Evolutionary conservation across 768 basidiomycete species (phyloP), one percentile per base, ranked within the genome.

Genomic region (Termitomyces sp.): DNA sequence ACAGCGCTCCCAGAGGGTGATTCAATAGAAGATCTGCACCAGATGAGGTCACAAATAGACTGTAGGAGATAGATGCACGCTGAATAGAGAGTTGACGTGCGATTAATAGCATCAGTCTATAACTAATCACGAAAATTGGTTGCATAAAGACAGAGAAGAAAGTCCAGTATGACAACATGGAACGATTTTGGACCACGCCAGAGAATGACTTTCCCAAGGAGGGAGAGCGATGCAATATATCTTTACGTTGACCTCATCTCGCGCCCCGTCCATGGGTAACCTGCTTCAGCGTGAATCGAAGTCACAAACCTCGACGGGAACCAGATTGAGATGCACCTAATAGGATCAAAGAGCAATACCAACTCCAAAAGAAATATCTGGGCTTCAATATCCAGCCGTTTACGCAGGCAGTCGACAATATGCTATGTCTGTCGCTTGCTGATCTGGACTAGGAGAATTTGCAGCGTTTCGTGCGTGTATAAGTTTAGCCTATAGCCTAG

Each of bases 191-290:
- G 21, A 55, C 30, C 12, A 50, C 14, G 22, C 38, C 2, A 57
- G 22, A 19, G 59, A 57, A 42, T 57, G 53, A 22, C 53, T 54
- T 38, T 60, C 53, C 53, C 53, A 60, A 19, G 41, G 12, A 37
- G 59, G 44, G 15, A 57, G 53, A 14, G 53, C 24, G 4, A 24
- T 12, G 15, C 15, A 6, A 30, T 57, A 57, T 14, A 45, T 48
- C 52, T 45, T 54, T 10, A 60, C 42, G 26, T 12, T 44, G 9
- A 34, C 5, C 48, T 55, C 58, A 26, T 26, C 19, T n/a, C 9
- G 41, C 2, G 19, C 41, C 8, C 10, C 46, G 5, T 17, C 9
- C 11, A 21, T 45, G 41, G 51, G 52, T 30, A 55, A 14, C 12
- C 58, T 59, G 24, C 22, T 32, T 26, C 11, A 21, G 12, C 17